Conservation (phyloP, 257 asterid species). For the Euphrasia confusa region DNA sequence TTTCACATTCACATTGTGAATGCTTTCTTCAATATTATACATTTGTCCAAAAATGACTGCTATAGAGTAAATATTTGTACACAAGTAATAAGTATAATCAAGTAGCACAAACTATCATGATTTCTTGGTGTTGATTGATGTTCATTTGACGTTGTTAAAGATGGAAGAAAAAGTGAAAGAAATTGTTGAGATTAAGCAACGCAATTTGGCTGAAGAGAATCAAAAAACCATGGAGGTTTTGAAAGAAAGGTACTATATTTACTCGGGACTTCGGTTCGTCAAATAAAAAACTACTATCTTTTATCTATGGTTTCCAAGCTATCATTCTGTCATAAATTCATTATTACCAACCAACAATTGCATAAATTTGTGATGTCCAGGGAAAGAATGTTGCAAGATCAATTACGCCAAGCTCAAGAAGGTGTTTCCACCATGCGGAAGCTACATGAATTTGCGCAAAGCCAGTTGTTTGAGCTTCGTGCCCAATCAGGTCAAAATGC, state of each 20-base stretch:
- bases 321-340: constrained; percentile 16
- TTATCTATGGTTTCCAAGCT: constrained; percentile 9
- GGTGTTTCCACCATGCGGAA: constrained; percentile 96
- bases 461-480: constrained; percentile 92
- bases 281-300: constrained; percentile 14
- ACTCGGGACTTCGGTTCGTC: constrained; percentile 20
- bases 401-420: constrained; percentile 89
- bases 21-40: constrained; percentile 10
- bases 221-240: constrained; percentile 91
- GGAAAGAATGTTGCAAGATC: constrained; percentile 90
- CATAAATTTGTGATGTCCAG: constrained; percentile 40
- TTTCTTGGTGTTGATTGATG: constrained; percentile 21
- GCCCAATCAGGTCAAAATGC: constrained; percentile 86
- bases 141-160: constrained; percentile 37
- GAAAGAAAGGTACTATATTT: constrained; percentile 69
- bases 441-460: constrained; percentile 96
- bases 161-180: constrained; percentile 99
- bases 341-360: constrained; percentile 5
- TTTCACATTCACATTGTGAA: neutral
- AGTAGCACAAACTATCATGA: constrained; percentile 8
- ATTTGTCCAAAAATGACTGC: constrained; percentile 5
- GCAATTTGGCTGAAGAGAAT: constrained; percentile 97
- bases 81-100: constrained; percentile 7
- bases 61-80: constrained; percentile 3
- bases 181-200: constrained; percentile 96